phyloP scores from a whole-genome alignment of 78 protist genomes.

The Chrysochromulina parva region DNA sequence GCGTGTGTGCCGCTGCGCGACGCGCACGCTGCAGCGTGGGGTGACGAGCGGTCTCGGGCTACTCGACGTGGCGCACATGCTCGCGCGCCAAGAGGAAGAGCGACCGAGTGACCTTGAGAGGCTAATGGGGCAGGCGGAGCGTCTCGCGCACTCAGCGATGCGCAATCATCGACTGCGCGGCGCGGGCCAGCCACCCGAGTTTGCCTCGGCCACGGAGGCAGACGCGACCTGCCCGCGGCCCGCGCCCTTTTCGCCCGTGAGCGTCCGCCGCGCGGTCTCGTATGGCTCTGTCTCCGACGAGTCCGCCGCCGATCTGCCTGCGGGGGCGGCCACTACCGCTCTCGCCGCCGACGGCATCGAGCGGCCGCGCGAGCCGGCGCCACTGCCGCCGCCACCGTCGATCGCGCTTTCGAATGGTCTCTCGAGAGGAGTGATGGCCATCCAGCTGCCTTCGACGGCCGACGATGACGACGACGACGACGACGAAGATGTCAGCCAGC shows the following conservation, averaged over 20 bases:
- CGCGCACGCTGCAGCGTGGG: conserved; percentile 10
- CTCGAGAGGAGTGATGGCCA: too few species aligned
- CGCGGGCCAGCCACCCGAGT: neutral
- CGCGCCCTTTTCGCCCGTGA: neutral
- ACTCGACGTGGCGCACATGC: neutral
- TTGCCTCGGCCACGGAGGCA: neutral
- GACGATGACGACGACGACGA: too few species aligned
- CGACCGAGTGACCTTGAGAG: conserved; percentile 34
- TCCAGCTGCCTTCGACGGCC: too few species aligned
- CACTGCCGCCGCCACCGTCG: too few species aligned
- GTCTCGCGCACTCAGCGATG: neutral
- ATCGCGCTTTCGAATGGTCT: too few species aligned
- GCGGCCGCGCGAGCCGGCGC: too few species aligned
- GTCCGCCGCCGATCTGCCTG: neutral
- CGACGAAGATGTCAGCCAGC: too few species aligned
- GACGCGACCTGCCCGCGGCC: neutral
- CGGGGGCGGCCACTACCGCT: neutral
- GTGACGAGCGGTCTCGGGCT: conserved; percentile 25
- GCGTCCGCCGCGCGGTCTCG: neutral
- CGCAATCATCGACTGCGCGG: neutral
- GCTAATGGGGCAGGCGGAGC: conserved; percentile 12
- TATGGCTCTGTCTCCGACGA: neutral
- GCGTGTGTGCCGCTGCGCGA: neutral
- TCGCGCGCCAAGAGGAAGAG: conserved; percentile 30
- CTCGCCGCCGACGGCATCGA: too few species aligned